Evolutionary conservation across 2,329 filamentous ascomycete genomes (phyloP).

Genomic region (Ustulina deusta): DNA sequence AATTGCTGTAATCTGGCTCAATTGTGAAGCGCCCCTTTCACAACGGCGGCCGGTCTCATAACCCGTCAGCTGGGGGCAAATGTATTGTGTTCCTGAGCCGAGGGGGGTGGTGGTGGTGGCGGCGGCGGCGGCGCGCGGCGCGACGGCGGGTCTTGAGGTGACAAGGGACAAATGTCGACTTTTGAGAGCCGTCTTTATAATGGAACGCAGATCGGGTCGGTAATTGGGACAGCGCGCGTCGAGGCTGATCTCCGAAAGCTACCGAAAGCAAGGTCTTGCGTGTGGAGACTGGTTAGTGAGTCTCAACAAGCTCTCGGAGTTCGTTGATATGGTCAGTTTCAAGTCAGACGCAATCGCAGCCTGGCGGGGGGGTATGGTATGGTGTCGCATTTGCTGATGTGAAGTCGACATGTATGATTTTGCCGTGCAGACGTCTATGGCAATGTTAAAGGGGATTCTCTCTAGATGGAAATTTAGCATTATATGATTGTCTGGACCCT

Average conservation of each 20-base stretch:
- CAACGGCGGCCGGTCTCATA: constrained; percentile 50
- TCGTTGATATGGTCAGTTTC: constrained; percentile 27
- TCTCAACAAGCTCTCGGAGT: constrained; percentile 1
- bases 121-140: constrained; percentile 15
- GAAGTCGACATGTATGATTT: constrained; percentile 43
- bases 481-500: constrained; percentile 48
- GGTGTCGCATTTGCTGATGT: constrained; percentile 45
- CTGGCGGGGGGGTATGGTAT: constrained; percentile 32
- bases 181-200: neutral
- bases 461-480: constrained; percentile 49
- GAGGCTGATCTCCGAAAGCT: constrained; percentile 14
- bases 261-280: constrained; percentile 16
- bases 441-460: constrained; percentile 52
- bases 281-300: constrained; percentile 37
- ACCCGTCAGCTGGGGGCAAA: constrained; percentile 43
- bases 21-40: constrained; percentile 23
- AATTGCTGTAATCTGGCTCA: neutral
- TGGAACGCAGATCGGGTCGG: constrained; percentile 30
- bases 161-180: constrained; percentile 14
- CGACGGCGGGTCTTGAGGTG: constrained; percentile 10
- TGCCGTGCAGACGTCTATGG: constrained; percentile 48
- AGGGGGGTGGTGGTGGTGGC: constrained; percentile 1
- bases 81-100: constrained; percentile 29
- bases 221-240: constrained; percentile 30
- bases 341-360: constrained; percentile 12